Evolutionary conservation across 176 grass and related monocot genomes (phyloP).

Genomic region (Tillandsia fasciculata): DNA sequence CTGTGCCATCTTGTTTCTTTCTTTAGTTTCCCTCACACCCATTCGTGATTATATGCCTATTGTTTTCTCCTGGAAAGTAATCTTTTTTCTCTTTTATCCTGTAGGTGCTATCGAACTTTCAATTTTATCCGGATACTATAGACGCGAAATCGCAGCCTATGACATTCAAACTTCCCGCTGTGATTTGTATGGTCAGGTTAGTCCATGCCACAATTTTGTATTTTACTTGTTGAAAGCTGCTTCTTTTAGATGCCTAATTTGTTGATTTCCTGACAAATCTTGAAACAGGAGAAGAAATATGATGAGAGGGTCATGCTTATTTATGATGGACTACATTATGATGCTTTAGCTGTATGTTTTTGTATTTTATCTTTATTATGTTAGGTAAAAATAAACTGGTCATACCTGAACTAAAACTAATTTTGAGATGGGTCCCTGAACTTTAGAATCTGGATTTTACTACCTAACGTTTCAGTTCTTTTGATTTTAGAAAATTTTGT

Average conservation of each 20-base stretch:
- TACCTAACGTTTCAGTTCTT: too few relatives aligned
- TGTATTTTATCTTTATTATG: neutral
- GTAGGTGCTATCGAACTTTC: conserved; percentile 88
- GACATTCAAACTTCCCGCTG: conserved; percentile 85
- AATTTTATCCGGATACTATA: conserved; percentile 82
- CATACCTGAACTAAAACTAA: too few relatives aligned
- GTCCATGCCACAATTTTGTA: conserved; percentile 1
- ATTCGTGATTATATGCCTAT: neutral
- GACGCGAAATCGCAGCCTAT: conserved; percentile 87
- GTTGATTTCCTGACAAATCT: conserved; percentile 12
- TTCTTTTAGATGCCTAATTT: neutral
- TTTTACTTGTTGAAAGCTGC: neutral
- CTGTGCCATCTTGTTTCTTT: neutral
- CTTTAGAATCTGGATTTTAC: too few relatives aligned
- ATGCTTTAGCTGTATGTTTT: conserved; percentile 87
- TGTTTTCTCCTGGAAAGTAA: neutral
- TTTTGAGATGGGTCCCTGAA: too few relatives aligned
- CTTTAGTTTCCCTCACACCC: neutral
- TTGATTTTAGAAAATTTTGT: too few relatives aligned
- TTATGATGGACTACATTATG: conserved; percentile 92
- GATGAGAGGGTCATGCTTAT: conserved; percentile 85
- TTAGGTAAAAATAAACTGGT: too few relatives aligned
- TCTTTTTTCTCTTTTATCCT: conserved; percentile 21
- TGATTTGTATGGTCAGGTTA: conserved; percentile 93
- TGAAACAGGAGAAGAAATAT: conserved; percentile 69